Base-by-base conservation (phyloP, 2,329 filamentous ascomycete genomes). In the Claviceps purpurea region DNA sequence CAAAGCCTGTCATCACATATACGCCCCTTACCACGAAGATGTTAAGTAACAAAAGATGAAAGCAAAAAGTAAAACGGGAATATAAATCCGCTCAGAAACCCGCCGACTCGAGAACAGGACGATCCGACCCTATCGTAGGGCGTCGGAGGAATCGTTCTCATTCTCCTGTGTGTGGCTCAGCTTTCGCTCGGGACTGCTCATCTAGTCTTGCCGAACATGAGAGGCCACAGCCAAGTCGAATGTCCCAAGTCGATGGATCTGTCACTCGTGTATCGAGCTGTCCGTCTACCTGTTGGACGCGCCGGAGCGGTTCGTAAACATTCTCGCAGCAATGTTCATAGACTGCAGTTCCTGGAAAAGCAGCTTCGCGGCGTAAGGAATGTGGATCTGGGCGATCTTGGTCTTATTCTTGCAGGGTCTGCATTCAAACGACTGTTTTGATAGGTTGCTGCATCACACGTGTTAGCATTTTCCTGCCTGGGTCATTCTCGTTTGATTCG, bases 391-490 rank as follows among this genome's bases (percentile, higher is more conserved):
- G 5, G 91, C 93, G 68, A 98, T 97, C 73, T 88, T 89, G 57
- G 91, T 96, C 79, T 97, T 97, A 77, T 98, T 98, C 75, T 94
- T 93, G 79, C 93, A 98, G 38, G 93, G 89, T 52, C 93, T 82
- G 70, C 93, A 98, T 70, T 97, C 91, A 66, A 97, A 97, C 30
- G 89, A 88, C 64, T 93, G 88, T 70, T 95, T 95, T 62, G 90
- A 91, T 55, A 98, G 79, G 74, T 94, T 93, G 46, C 89, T 94
- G 59, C 54, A 59, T 54, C 10, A 3, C 4, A 48, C 37, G 54
- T 56, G 65, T 75, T 63, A 74, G 68, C 53, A 13, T 13, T 51
- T 51, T 54, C 38, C 10, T 34, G 10, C 11, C 10, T 11, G 10
- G 48, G 8, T 52, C 40, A 43, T 6, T 38, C n/a, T 11, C 2